These are phyloP conservation scores for Lactifluus hygrophoroides DNA, from an alignment of 768 basidiomycete genomes.

Conservation along the genomic window DNA sequence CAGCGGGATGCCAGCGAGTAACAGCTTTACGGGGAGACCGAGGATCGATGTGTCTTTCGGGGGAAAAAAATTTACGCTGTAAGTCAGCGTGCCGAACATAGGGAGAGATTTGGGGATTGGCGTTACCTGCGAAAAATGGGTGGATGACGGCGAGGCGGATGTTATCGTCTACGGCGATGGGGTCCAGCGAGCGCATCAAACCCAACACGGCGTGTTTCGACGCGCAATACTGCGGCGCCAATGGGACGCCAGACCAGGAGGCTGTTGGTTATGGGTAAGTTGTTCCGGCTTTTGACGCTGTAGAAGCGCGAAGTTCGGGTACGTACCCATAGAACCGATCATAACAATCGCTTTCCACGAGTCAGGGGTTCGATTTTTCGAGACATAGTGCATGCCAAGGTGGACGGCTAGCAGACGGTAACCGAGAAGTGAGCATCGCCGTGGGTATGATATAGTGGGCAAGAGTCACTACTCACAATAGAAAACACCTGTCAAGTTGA, in stretches of 20 bases:
- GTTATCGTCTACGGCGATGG: conserved; percentile 11
- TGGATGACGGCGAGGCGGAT: conserved; percentile 26
- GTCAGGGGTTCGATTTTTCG: conserved; percentile 11
- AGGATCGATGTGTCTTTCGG: conserved; percentile 23
- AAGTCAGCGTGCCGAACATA: too few species aligned
- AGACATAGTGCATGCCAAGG: conserved; percentile 28
- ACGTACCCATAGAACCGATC: conserved; percentile 29
- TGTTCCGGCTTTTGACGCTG: neutral
- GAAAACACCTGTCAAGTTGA: conserved; percentile 28
- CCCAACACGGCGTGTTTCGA: conserved; percentile 30
- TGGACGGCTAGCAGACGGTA: conserved; percentile 23
- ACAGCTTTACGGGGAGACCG: conserved; percentile 1
- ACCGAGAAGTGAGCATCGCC: neutral
- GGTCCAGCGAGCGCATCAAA: conserved; percentile 23
- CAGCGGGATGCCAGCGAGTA: conserved; percentile 26
- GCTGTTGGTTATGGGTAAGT: conserved; percentile 14
- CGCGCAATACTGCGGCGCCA: conserved; percentile 24
- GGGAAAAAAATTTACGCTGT: too few species aligned
- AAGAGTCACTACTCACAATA: conserved; percentile 23
- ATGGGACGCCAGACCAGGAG: conserved; percentile 21
- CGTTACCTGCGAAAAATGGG: conserved; percentile 28
- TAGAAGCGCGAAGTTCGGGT: neutral
- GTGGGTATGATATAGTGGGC: too few species aligned
- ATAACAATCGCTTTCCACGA: conserved; percentile 26
- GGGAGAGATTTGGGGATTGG: neutral